These are phyloP conservation scores for Elsinoe ampelina DNA, from an alignment of 2,329 filamentous ascomycete genomes.

Conservation along the genomic window DNA sequence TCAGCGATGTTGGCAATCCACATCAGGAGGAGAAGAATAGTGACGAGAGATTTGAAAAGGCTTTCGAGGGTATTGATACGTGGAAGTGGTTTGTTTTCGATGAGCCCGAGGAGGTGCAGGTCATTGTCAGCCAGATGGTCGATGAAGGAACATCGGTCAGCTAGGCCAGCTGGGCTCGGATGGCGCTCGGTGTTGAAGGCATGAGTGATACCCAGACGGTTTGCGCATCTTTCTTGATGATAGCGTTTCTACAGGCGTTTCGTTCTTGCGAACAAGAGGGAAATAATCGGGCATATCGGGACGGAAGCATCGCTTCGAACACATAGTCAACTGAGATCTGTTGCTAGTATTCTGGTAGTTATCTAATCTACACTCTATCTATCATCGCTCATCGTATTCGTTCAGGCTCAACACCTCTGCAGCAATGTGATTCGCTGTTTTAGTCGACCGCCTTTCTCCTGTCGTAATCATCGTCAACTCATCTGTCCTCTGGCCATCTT, in stretches of 20 bases:
- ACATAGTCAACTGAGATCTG: background rate
- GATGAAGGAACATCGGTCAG: constrained; percentile 21
- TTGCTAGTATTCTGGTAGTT: background rate
- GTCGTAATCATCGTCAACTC: constrained; percentile 8
- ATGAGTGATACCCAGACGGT: background rate
- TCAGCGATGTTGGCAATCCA: constrained; percentile 52
- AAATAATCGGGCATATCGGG: background rate
- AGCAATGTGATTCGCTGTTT: background rate
- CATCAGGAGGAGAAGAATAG: constrained; percentile 59
- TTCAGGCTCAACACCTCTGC: background rate
- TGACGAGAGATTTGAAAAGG: constrained; percentile 68
- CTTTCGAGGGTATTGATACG: constrained; percentile 65
- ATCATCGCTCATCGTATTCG: background rate
- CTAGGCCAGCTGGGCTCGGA: background rate
- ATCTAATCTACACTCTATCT: constrained; percentile 10
- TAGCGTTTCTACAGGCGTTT: background rate
- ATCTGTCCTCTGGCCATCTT: background rate
- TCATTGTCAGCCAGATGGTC: constrained; percentile 26
- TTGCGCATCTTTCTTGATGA: background rate
- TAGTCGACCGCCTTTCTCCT: constrained; percentile 4
- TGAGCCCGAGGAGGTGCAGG: constrained; percentile 54
- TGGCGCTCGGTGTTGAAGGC: background rate
- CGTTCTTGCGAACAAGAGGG: background rate
- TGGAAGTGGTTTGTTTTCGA: constrained; percentile 75
- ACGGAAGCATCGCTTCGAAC: background rate